phyloP scores from a whole-genome alignment of 768 basidiomycete genomes.

The Pholiota conissans region DNA sequence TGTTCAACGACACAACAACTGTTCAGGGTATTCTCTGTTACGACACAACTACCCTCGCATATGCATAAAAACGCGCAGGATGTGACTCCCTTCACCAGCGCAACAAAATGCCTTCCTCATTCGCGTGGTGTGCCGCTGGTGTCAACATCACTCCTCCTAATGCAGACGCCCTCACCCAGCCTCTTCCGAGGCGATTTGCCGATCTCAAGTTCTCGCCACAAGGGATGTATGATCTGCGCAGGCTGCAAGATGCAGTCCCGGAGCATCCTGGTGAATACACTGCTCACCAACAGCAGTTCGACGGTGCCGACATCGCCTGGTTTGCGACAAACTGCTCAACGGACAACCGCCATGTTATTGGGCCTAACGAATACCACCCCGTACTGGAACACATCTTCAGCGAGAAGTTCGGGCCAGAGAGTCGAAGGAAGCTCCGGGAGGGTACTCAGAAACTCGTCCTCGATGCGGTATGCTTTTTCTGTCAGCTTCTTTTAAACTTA shows the following conservation, averaged over 20 bases:
- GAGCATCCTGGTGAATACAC: not conserved
- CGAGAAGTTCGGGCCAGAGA: not conserved
- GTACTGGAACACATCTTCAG: not conserved
- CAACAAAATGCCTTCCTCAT: not conserved
- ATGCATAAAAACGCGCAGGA: not conserved
- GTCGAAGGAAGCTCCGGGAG: not conserved
- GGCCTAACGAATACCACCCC: not conserved
- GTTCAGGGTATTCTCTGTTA: too few relatives aligned
- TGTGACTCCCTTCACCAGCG: not conserved
- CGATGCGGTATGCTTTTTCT: not conserved
- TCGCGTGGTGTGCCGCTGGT: not conserved
- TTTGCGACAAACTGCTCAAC: not conserved
- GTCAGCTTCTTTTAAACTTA: not conserved
- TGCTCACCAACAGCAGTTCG: not conserved
- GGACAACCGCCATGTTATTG: not conserved
- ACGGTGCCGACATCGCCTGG: constrained; percentile 1
- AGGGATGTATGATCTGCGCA: not conserved
- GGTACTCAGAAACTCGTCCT: not conserved
- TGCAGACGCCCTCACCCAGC: not conserved
- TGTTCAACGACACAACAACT: too few relatives aligned
- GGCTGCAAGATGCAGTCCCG: not conserved
- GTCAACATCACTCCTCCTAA: not conserved
- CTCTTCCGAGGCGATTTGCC: not conserved
- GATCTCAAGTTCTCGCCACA: not conserved
- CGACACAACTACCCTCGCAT: too few relatives aligned